These are phyloP conservation scores for Lentinula novae-zelandiae DNA, from an alignment of 1,284 basidiomycete species.

Conservation along the genomic window DNA sequence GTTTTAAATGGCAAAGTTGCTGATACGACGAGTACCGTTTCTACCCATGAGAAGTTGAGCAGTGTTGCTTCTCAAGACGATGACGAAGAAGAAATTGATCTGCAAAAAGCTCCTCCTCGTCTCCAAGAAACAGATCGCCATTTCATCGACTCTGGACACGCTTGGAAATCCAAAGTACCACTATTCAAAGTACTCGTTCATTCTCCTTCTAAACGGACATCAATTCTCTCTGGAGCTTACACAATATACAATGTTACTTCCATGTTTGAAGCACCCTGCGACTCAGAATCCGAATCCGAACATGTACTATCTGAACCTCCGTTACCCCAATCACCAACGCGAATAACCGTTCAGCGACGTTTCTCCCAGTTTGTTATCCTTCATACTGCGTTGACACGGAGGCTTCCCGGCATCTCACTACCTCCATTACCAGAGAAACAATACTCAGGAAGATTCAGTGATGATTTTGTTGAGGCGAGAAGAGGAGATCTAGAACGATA, in stretches of 20 bases:
- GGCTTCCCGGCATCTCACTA: constrained; percentile 72
- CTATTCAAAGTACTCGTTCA: constrained; percentile 75
- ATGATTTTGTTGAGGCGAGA: constrained; percentile 79
- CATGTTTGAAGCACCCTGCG: constrained; percentile 45
- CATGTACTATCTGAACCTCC: constrained; percentile 18
- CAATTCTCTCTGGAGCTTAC: constrained; percentile 66
- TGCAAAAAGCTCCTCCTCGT: constrained; percentile 9
- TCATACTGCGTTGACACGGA: constrained; percentile 61
- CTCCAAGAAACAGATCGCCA: constrained; percentile 62
- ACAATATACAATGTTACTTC: constrained; percentile 77
- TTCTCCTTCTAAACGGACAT: constrained; percentile 70
- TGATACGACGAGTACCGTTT: constrained; percentile 18
- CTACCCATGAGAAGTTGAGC: constrained; percentile 21
- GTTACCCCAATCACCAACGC: constrained; percentile 31
- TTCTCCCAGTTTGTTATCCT: constrained; percentile 84
- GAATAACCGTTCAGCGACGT: constrained; percentile 73
- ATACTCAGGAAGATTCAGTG: constrained; percentile 75
- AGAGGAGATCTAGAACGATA: constrained; percentile 79
- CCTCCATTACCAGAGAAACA: constrained; percentile 84
- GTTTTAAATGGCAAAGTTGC: constrained; percentile 55
- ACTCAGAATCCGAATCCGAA: not conserved
- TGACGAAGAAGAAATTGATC: constrained; percentile 26
- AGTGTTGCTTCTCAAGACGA: constrained; percentile 29
- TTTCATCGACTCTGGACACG: constrained; percentile 68
- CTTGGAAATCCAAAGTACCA: constrained; percentile 71